Evolutionary conservation across 2,329 filamentous ascomycete species (phyloP).

Genomic region (Fusarium devonianum): DNA sequence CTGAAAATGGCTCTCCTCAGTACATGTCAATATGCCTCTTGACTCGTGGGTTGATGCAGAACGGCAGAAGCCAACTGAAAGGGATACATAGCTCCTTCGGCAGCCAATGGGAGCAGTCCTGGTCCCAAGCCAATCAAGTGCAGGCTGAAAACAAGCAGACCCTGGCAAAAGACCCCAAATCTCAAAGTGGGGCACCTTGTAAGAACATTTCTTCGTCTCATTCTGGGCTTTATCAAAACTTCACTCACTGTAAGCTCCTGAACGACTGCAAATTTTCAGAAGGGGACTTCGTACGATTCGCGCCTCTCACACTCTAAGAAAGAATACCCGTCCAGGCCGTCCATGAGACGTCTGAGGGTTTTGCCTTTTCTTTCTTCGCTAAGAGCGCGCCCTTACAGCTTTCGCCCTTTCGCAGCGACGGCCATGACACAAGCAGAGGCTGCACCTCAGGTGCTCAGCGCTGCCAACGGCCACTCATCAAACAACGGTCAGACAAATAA

Average conservation of each 20-base stretch:
- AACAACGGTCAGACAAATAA: conserved; percentile 14
- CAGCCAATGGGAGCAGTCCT: background rate
- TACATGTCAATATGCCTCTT: too few species aligned
- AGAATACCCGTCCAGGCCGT: background rate
- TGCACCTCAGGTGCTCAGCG: conserved; percentile 14
- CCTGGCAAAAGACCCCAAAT: conserved; percentile 21
- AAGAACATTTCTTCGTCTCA: conserved; percentile 37
- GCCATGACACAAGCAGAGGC: conserved; percentile 28
- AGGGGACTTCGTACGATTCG: background rate
- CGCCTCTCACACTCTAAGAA: background rate
- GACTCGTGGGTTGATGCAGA: background rate
- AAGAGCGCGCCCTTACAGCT: conserved; percentile 24
- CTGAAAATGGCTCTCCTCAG: too few species aligned
- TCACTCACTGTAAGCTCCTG: conserved; percentile 7
- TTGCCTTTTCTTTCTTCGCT: conserved; percentile 14
- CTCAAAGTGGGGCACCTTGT: conserved; percentile 26
- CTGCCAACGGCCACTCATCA: conserved; percentile 26
- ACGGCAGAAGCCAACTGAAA: too few species aligned
- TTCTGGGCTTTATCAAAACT: conserved; percentile 15
- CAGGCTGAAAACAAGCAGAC: conserved; percentile 27
- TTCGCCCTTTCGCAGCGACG: conserved; percentile 37
- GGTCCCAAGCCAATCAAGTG: conserved; percentile 18
- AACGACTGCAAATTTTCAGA: background rate
- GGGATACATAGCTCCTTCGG: too few species aligned
- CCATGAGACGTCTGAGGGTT: conserved; percentile 36